A percentile compares a stretch with the other conserved stretches of the same genome.
These are phyloP conservation scores for Thozetella sp. DNA, from an alignment of 495 filamentous ascomycete species.

Conservation along the genomic window DNA sequence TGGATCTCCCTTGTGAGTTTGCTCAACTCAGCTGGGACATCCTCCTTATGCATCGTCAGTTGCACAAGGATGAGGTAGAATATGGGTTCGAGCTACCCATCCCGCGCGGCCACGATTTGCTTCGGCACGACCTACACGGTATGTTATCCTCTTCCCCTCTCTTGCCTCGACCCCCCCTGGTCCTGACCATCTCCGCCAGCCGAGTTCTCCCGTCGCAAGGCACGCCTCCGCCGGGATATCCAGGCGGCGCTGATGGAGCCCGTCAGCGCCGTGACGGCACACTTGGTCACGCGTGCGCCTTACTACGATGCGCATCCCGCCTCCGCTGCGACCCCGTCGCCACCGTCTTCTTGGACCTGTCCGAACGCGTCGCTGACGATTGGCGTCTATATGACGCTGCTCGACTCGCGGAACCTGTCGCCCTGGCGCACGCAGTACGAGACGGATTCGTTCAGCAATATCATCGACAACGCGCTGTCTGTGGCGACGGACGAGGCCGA, in stretches of 20 bases:
- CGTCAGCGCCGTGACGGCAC: slow-evolving; percentile 3
- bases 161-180: neutral
- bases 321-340: no score
- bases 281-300: neutral
- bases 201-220: slow-evolving; percentile 14
- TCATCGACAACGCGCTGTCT: slow-evolving; percentile 9
- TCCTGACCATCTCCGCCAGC: neutral
- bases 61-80: slow-evolving; percentile 10
- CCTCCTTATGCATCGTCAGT: slow-evolving; percentile 10
- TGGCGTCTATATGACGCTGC: slow-evolving; percentile 13
- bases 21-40: slow-evolving; percentile 13
- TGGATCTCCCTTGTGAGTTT: slow-evolving; percentile 13
- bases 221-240: slow-evolving; percentile 12
- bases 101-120: slow-evolving; percentile 11
- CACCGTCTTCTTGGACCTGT: slow-evolving; percentile 2
- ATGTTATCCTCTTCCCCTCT: neutral
- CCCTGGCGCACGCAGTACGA: slow-evolving; percentile 19
- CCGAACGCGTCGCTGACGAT: slow-evolving; percentile 12
- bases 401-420: slow-evolving; percentile 11
- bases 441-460: slow-evolving; percentile 13
- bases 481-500: neutral
- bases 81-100: slow-evolving; percentile 13
- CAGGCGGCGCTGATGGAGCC: slow-evolving; percentile 14
- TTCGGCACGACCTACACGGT: slow-evolving; percentile 14
- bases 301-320: neutral